Percentiles rank a stretch among this genome's conserved stretches.
Conservation (phyloP, 2,329 filamentous ascomycete genomes). For the Chaetomiaceae sp. region DNA sequence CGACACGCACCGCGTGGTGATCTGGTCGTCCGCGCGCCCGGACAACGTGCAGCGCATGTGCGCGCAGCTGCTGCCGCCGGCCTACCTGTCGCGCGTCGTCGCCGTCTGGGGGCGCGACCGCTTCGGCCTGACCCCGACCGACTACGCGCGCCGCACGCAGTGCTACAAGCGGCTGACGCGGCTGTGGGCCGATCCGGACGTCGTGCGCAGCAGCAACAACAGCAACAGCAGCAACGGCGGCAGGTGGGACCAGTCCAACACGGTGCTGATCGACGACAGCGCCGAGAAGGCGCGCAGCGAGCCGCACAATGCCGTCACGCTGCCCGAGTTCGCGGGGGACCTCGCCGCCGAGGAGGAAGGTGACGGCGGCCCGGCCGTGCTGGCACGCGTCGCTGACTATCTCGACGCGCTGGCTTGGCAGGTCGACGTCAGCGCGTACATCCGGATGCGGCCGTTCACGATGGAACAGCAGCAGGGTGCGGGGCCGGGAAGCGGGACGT, state of each 20-base stretch:
- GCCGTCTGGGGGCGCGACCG: conserved; percentile 73
- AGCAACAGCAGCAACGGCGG: too few relatives aligned
- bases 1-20: conserved; percentile 67
- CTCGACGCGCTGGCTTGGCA: conserved; percentile 49
- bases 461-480: conserved; percentile 27
- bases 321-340: conserved; percentile 67
- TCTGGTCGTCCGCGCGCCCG: conserved; percentile 83
- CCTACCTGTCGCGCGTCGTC: conserved; percentile 51
- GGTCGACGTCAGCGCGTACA: conserved; percentile 57
- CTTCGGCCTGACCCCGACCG: conserved; percentile 56
- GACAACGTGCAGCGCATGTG: conserved; percentile 67
- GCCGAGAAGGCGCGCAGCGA: conserved; percentile 72
- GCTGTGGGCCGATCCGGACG: conserved; percentile 56
- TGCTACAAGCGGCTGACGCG: conserved; percentile 79
- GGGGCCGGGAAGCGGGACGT: too few relatives aligned
- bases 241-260: conserved; percentile 76
- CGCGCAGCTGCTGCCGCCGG: conserved; percentile 51
- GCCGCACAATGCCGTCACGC: conserved; percentile 72
- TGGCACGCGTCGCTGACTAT: conserved; percentile 57
- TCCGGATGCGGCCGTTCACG: conserved; percentile 46
- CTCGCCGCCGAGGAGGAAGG: background rate
- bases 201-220: conserved; percentile 39
- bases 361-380: conserved; percentile 37
- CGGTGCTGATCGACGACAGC: conserved; percentile 83
- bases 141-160: conserved; percentile 68